A percentile compares a stretch with the other conserved stretches of the same genome.
phyloP scores from a whole-genome alignment of 495 filamentous ascomycete species.

The Aspergillus egyptiacus region DNA sequence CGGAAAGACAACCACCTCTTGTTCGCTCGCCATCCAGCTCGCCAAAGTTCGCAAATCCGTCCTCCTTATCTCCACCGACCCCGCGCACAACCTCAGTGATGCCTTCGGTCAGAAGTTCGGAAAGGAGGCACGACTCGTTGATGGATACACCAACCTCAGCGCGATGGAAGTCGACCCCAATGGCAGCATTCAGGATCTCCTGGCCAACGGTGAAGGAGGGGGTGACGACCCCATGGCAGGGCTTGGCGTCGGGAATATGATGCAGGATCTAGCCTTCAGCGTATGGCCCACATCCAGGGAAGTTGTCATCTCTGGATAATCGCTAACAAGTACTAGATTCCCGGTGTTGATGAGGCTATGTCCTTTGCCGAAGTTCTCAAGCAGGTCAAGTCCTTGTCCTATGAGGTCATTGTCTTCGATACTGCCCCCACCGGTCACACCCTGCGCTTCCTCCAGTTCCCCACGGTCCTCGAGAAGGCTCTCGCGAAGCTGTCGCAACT shows the following conservation, averaged over 20 bases:
- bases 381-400: conserved; percentile 98
- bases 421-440: conserved; percentile 99
- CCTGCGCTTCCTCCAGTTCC: conserved; percentile 97
- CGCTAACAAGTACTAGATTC: conserved; percentile 60
- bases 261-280: conserved; percentile 67
- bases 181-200: conserved; percentile 91
- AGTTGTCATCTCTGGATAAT: neutral
- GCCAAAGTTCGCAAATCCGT: conserved; percentile 92
- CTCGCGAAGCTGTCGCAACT: conserved; percentile 94
- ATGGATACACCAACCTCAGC: conserved; percentile 89
- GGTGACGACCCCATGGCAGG: conserved; percentile 60
- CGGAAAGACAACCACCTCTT: conserved; percentile 99
- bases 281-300: conserved; percentile 38
- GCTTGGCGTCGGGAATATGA: conserved; percentile 64
- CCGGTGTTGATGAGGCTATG: conserved; percentile 98
- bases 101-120: conserved; percentile 99
- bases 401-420: conserved; percentile 98
- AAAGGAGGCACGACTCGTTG: conserved; percentile 89
- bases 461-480: conserved; percentile 95
- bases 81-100: conserved; percentile 96
- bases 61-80: conserved; percentile 95
- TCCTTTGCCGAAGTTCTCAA: conserved; percentile 98
- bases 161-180: conserved; percentile 99
- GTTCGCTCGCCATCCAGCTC: conserved; percentile 96
- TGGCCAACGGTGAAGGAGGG: conserved; percentile 74